phyloP scores from a whole-genome alignment of 208 protist species.

The Porcisia deanei region DNA sequence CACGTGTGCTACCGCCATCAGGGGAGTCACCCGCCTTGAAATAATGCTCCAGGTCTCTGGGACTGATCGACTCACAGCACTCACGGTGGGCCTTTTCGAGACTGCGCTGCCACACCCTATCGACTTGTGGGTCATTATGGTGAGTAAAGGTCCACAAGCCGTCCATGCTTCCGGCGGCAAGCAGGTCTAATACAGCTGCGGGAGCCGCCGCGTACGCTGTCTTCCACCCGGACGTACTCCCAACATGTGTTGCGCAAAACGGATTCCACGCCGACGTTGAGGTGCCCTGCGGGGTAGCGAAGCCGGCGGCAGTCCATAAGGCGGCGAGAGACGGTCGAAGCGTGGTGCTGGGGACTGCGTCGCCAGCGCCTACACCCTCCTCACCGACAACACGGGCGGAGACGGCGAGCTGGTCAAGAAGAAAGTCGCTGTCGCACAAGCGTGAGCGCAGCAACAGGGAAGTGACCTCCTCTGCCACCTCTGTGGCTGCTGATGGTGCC shows the following conservation, averaged over 20 bases:
- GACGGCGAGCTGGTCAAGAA: conserved; percentile 9
- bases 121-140: not conserved
- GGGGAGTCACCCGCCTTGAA: conserved; percentile 16
- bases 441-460: conserved; percentile 1
- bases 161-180: conserved; percentile 24
- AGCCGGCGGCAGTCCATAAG: conserved; percentile 9
- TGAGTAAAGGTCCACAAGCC: conserved; percentile 2
- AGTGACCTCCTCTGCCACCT: not conserved
- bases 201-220: conserved; percentile 10
- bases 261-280: conserved; percentile 6
- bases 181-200: conserved; percentile 16
- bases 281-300: not conserved
- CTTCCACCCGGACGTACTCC: conserved; percentile 9
- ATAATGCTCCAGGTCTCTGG: conserved; percentile 41
- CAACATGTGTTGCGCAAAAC: conserved; percentile 4
- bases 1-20: not conserved
- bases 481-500: not conserved
- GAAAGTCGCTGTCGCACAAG: not conserved
- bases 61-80: conserved; percentile 19
- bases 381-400: not conserved
- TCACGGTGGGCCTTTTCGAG: conserved; percentile 17
- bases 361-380: not conserved
- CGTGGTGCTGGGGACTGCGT: not conserved
- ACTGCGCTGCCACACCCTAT: conserved; percentile 4
- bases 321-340: conserved; percentile 1